Conservation (phyloP, 495 filamentous ascomycete genomes). For the Penicillium argentinense region DNA sequence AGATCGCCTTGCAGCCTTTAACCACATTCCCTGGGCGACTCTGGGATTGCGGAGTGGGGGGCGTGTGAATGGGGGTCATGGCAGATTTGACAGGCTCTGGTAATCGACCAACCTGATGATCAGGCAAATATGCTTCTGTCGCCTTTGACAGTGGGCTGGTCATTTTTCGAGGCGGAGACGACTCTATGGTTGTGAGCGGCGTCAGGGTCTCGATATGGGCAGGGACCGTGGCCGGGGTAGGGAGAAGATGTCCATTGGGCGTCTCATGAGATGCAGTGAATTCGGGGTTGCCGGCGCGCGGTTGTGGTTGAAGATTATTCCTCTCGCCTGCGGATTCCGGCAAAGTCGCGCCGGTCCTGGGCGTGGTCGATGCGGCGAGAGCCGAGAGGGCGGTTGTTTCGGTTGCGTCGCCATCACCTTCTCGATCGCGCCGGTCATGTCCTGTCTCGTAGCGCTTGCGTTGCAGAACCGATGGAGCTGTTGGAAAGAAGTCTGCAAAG, state of each 20-base stretch:
- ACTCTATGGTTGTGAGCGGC: conserved; percentile 73
- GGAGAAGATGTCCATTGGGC: conserved; percentile 5
- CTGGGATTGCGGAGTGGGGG: conserved; percentile 53
- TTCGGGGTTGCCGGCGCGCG: conserved; percentile 52
- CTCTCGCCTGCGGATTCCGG: conserved; percentile 7
- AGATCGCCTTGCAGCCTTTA: conserved; percentile 67
- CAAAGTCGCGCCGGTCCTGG: conserved; percentile 15
- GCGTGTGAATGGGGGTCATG: conserved; percentile 52
- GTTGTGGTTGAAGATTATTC: conserved; percentile 11
- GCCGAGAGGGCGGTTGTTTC: background rate
- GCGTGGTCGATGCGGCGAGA: conserved; percentile 12
- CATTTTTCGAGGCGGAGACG: conserved; percentile 64
- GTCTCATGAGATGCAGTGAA: conserved; percentile 67
- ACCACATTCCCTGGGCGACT: conserved; percentile 61
- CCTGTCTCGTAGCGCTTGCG: conserved; percentile 49
- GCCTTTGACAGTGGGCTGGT: conserved; percentile 50
- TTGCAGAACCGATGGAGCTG: conserved; percentile 69
- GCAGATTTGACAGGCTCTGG: conserved; percentile 26
- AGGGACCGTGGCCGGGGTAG: conserved; percentile 44
- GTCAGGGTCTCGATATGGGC: conserved; percentile 61
- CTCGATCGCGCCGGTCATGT: conserved; percentile 36
- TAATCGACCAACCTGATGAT: conserved; percentile 10
- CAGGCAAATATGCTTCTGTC: conserved; percentile 21
- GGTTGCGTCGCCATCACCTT: conserved; percentile 23
- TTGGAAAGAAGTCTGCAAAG: conserved; percentile 89